Percentiles rank a stretch among this genome's conserved stretches.
These are phyloP conservation scores for Comarum palustre DNA, from an alignment of 306 rosid genomes.

Conservation along the genomic window DNA sequence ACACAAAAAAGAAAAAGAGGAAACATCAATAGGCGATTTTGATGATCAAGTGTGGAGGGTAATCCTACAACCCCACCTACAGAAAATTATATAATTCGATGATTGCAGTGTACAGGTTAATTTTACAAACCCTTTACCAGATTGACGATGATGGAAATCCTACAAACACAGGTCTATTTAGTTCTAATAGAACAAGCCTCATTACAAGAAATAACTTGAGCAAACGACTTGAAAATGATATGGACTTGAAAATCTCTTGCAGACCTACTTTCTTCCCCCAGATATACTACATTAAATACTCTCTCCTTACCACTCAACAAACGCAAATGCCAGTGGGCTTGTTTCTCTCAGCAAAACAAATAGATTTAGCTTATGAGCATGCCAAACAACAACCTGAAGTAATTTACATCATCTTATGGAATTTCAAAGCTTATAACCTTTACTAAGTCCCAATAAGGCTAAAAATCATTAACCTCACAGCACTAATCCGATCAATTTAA, in stretches of 20 bases:
- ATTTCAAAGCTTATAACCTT: background rate
- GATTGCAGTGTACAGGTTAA: background rate
- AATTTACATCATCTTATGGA: background rate
- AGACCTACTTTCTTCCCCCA: background rate
- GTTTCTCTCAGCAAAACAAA: no score
- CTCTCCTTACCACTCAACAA: no score
- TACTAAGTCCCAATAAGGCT: background rate
- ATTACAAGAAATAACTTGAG: background rate
- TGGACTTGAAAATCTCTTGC: no score
- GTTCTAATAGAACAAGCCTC: no score
- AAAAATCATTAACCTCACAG: background rate
- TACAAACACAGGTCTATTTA: no score
- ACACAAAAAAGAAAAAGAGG: background rate
- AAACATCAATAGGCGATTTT: background rate
- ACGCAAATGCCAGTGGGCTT: no score
- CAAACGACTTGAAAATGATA: no score
- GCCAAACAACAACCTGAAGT: background rate
- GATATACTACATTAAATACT: no score
- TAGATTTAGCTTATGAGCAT: no score
- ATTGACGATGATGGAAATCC: background rate
- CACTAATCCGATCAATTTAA: constrained; percentile 10
- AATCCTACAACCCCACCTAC: background rate
- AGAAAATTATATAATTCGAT: background rate
- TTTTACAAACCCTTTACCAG: background rate
- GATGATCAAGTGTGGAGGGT: background rate